Evolutionary conservation across 352 stramenopile species (phyloP).

Genomic region (Phytophthora foliorum): DNA sequence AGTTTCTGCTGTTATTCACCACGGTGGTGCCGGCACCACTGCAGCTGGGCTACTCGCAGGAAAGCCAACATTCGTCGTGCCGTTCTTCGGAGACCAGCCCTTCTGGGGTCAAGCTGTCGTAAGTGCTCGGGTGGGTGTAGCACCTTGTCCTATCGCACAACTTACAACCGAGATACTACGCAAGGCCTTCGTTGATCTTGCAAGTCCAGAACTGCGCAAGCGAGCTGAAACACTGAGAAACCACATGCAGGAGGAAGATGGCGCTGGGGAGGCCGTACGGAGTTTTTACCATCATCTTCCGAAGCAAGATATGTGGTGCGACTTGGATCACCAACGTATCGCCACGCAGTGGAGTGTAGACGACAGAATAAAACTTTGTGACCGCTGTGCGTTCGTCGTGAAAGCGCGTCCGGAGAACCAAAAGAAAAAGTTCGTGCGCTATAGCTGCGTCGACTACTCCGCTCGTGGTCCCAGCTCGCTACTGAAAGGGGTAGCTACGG

Average conservation of each 20-base stretch:
- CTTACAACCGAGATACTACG: slow-evolving; percentile 82
- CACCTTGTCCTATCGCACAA: slow-evolving; percentile 80
- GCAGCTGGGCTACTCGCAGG: slow-evolving; percentile 89
- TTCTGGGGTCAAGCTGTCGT: slow-evolving; percentile 94
- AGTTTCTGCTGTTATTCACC: slow-evolving; percentile 85
- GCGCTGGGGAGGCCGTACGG: slow-evolving; percentile 78
- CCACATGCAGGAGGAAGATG: slow-evolving; percentile 84
- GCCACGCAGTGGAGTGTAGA: slow-evolving; percentile 45
- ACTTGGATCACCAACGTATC: slow-evolving; percentile 41
- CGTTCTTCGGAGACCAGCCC: slow-evolving; percentile 95
- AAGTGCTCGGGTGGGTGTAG: slow-evolving; percentile 78
- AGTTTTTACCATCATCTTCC: slow-evolving; percentile 91
- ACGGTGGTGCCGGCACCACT: slow-evolving; percentile 90
- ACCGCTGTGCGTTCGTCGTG: slow-evolving; percentile 45
- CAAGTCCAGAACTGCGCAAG: slow-evolving; percentile 48
- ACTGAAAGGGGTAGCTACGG: slow-evolving; percentile 46
- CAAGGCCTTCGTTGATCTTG: slow-evolving; percentile 75
- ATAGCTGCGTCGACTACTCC: slow-evolving; percentile 54
- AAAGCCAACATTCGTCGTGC: slow-evolving; percentile 94
- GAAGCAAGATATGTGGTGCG: slow-evolving; percentile 85
- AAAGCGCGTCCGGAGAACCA: slow-evolving; percentile 37
- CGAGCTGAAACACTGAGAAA: slow-evolving; percentile 55
- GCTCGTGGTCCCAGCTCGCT: slow-evolving; percentile 55
- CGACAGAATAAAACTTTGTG: slow-evolving; percentile 53
- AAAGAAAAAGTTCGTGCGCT: slow-evolving; percentile 41